phyloP scores from a whole-genome alignment of 352 stramenopile genomes.

The Globisporangium iwayamae region DNA sequence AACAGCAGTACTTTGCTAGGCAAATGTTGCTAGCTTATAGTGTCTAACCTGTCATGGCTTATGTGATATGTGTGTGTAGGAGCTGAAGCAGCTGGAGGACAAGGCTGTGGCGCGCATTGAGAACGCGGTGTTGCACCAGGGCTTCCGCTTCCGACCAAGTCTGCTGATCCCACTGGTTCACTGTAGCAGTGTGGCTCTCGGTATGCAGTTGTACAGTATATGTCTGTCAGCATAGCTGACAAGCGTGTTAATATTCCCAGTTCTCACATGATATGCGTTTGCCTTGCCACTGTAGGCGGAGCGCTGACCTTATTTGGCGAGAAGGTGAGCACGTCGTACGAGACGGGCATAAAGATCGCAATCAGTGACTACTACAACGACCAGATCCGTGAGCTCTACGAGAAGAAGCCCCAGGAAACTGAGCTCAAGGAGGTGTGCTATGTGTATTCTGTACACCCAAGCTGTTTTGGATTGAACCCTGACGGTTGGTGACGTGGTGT shows the following conservation, averaged over 20 bases:
- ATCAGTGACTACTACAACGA: conserved; percentile 88
- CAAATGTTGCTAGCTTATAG: too few species aligned
- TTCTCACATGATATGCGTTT: not conserved
- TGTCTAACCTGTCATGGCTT: not conserved
- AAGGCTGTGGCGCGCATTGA: conserved; percentile 48
- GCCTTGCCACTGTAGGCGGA: conserved; percentile 22
- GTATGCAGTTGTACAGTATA: conserved; percentile 16
- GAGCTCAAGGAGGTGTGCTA: conserved; percentile 62
- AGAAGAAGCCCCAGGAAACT: conserved; percentile 41
- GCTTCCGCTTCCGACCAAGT: conserved; percentile 73
- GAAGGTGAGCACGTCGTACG: conserved; percentile 58
- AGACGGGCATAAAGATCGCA: conserved; percentile 68
- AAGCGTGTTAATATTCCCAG: not conserved
- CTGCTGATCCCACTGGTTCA: conserved; percentile 47
- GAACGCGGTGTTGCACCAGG: conserved; percentile 29
- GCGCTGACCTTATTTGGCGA: conserved; percentile 51
- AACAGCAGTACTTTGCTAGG: not conserved
- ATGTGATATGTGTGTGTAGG: conserved; percentile 17
- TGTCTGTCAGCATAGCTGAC: not conserved
- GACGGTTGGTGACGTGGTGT: not conserved
- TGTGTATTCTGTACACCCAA: not conserved
- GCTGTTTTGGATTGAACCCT: not conserved
- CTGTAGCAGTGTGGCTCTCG: conserved; percentile 45
- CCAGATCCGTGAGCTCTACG: conserved; percentile 86
- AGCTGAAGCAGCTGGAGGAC: conserved; percentile 47